Evolutionary conservation across 2,329 filamentous ascomycete genomes (phyloP).

Genomic region (Geosmithia morbida): DNA sequence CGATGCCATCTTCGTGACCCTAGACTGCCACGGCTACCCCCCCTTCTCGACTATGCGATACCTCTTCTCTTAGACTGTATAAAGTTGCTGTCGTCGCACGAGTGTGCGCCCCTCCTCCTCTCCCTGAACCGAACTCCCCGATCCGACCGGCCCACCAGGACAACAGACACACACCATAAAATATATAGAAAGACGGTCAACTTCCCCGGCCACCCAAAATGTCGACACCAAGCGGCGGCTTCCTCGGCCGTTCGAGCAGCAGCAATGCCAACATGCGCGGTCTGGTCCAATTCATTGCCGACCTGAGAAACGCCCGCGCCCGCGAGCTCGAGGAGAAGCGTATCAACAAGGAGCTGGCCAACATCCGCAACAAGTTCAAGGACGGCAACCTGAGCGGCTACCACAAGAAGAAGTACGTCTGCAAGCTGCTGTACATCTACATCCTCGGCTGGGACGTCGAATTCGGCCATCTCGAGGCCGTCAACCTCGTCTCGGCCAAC

Average conservation of each 20-base stretch:
- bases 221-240: conserved; percentile 43
- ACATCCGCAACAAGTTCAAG: conserved; percentile 97
- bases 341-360: conserved; percentile 98
- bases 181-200: not conserved
- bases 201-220: conserved; percentile 25
- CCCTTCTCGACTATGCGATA: conserved; percentile 1
- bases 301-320: conserved; percentile 85
- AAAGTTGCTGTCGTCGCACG: not conserved
- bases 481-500: conserved; percentile 89
- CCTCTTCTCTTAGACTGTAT: not conserved
- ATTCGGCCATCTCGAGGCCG: conserved; percentile 94
- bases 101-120: too few relatives aligned
- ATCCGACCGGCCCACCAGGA: too few relatives aligned
- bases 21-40: not conserved
- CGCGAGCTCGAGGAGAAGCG: conserved; percentile 95
- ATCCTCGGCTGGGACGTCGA: conserved; percentile 98
- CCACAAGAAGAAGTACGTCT: conserved; percentile 99
- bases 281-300: conserved; percentile 95
- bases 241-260: conserved; percentile 50
- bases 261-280: conserved; percentile 61
- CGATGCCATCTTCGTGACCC: conserved; percentile 2
- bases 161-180: not conserved
- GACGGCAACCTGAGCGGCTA: conserved; percentile 88
- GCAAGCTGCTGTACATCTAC: conserved; percentile 98
- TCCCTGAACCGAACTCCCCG: too few relatives aligned